These are phyloP conservation scores for Phytophthora sp. DNA, from an alignment of 352 stramenopile species.

Conservation along the genomic window DNA sequence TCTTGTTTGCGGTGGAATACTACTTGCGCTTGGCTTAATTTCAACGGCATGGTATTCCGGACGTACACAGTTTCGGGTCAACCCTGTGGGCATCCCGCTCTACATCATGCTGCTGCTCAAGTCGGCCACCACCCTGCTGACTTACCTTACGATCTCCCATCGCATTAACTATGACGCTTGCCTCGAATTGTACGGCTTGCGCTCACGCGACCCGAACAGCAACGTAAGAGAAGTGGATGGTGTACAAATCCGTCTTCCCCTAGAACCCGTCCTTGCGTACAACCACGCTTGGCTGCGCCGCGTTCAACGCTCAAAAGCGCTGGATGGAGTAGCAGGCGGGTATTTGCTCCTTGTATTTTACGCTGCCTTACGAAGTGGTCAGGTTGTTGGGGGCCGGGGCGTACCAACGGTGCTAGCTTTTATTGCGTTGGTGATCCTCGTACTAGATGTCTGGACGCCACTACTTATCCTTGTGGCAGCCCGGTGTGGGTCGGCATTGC, in stretches of 20 bases:
- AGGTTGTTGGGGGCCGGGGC: slow-evolving; percentile 51
- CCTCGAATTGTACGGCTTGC: slow-evolving; percentile 53
- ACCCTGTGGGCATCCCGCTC: slow-evolving; percentile 59
- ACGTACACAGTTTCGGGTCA: slow-evolving; percentile 55
- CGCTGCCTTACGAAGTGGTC: slow-evolving; percentile 60
- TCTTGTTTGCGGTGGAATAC: slow-evolving; percentile 51
- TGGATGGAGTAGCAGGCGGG: slow-evolving; percentile 56
- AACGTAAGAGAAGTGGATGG: slow-evolving; percentile 37
- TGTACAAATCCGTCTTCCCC: slow-evolving; percentile 30
- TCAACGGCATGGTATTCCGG: slow-evolving; percentile 47
- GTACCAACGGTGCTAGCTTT: slow-evolving; percentile 50
- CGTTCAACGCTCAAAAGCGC: slow-evolving; percentile 60
- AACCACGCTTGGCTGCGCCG: slow-evolving; percentile 66
- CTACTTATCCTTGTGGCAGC: slow-evolving; percentile 73
- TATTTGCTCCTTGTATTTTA: slow-evolving; percentile 83
- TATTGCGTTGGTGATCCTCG: slow-evolving; percentile 49
- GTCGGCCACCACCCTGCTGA: slow-evolving; percentile 53
- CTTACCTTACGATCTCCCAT: slow-evolving; percentile 60
- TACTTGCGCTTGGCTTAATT: slow-evolving; percentile 60
- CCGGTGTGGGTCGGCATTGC: slow-evolving; percentile 55
- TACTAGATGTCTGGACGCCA: slow-evolving; percentile 72
- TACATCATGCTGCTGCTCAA: slow-evolving; percentile 71
- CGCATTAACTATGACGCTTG: slow-evolving; percentile 69
- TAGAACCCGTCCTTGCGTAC: slow-evolving; percentile 71
- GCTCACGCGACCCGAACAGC: slow-evolving; percentile 25